Conservation (phyloP, 768 basidiomycete genomes). For the Podaxis sp. region DNA sequence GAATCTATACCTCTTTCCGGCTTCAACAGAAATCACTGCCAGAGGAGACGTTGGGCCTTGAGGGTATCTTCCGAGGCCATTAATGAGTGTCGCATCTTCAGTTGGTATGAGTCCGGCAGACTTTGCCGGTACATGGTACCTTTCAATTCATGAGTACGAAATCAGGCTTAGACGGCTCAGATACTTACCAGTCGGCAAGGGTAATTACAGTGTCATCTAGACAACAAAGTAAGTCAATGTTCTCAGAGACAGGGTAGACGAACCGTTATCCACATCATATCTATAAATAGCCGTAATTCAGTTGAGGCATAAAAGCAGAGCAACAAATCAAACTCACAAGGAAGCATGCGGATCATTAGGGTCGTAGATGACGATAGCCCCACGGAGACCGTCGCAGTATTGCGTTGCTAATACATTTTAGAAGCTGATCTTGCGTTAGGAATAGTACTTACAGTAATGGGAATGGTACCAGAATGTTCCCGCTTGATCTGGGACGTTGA, state of each 20-base stretch:
- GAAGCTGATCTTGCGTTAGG: slow-evolving; percentile 20
- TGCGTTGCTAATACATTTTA: slow-evolving; percentile 36
- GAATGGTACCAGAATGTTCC: slow-evolving; percentile 47
- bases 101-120: slow-evolving; percentile 28
- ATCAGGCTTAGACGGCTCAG: neutral
- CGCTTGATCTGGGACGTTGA: slow-evolving; percentile 33
- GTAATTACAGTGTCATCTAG: slow-evolving; percentile 47
- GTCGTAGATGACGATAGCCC: slow-evolving; percentile 48
- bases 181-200: slow-evolving; percentile 44
- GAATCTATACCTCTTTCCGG: slow-evolving; percentile 43
- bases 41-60: slow-evolving; percentile 35
- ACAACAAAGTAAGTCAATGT: neutral
- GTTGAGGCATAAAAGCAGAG: neutral
- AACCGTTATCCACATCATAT: slow-evolving; percentile 47
- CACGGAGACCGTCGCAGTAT: slow-evolving; percentile 58
- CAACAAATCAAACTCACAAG: neutral
- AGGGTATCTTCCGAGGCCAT: slow-evolving; percentile 47
- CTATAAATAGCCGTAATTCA: slow-evolving; percentile 11
- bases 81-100: slow-evolving; percentile 41
- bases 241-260: neutral
- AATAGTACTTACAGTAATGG: slow-evolving; percentile 28
- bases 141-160: neutral
- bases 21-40: slow-evolving; percentile 37
- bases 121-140: slow-evolving; percentile 31
- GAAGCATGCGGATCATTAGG: slow-evolving; percentile 33